These are phyloP conservation scores for Abortiporus biennis DNA, from an alignment of 1,284 basidiomycete genomes.

Conservation along the genomic window DNA sequence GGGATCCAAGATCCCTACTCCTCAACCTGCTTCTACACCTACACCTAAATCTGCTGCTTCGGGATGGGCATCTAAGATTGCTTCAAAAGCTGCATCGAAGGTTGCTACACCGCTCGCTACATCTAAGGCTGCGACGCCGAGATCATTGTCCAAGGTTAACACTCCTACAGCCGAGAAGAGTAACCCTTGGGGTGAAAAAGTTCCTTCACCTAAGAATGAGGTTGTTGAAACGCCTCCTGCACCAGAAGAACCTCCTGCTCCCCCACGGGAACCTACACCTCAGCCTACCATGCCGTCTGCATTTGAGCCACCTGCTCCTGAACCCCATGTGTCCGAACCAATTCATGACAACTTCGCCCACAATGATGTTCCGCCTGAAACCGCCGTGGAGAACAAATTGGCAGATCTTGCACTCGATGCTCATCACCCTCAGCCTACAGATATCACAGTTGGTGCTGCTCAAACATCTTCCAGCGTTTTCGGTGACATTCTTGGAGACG, in stretches of 20 bases:
- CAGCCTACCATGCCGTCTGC: neutral
- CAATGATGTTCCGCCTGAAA: neutral
- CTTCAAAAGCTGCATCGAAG: constrained; percentile 6
- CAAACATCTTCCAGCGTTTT: neutral
- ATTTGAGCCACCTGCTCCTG: constrained; percentile 3
- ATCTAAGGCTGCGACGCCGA: constrained; percentile 18
- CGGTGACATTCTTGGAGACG: too few species aligned
- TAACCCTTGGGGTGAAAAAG: constrained; percentile 8
- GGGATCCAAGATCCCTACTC: too few species aligned
- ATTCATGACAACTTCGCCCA: neutral
- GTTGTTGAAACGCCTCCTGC: neutral
- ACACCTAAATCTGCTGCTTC: too few species aligned
- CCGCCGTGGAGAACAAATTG: neutral
- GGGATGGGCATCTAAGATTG: too few species aligned
- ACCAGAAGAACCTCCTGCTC: neutral
- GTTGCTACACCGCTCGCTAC: constrained; percentile 10
- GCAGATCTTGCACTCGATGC: constrained; percentile 2
- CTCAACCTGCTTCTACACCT: too few species aligned
- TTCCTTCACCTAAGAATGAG: constrained; percentile 1
- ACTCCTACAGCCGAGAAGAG: constrained; percentile 11
- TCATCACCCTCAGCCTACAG: neutral
- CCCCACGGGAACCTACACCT: neutral
- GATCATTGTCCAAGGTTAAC: constrained; percentile 16
- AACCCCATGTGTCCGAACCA: neutral
- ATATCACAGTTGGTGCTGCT: neutral